These are phyloP conservation scores for Gryganskiella cystojenkinii DNA, from an alignment of 192 early-diverging fungal species.

Conservation along the genomic window DNA sequence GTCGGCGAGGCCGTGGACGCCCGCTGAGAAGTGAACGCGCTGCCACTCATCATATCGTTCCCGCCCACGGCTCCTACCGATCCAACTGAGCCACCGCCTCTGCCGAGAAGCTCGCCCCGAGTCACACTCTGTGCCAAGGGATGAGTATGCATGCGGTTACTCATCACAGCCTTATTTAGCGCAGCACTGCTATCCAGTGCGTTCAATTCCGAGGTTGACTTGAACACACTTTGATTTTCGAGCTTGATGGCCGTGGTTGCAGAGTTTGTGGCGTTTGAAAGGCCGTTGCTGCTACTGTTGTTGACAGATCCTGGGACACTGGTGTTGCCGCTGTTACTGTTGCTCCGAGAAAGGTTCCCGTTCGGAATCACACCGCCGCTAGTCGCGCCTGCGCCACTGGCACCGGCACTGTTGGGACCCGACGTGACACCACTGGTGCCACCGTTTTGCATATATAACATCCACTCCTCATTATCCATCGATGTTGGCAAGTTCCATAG, in stretches of 20 bases:
- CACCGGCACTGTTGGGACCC: background rate
- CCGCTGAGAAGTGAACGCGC: too few relatives aligned
- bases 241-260: background rate
- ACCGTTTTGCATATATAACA: slow-evolving; percentile 43
- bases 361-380: background rate
- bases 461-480: slow-evolving; percentile 46
- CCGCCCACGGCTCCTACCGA: background rate
- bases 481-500: slow-evolving; percentile 40
- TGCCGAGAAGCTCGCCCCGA: slow-evolving; percentile 14
- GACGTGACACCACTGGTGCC: background rate
- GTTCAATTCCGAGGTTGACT: background rate
- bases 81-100: background rate
- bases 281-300: background rate
- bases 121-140: slow-evolving; percentile 40
- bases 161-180: background rate
- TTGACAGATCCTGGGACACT: slow-evolving; percentile 3
- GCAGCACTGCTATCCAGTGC: slow-evolving; percentile 21
- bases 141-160: slow-evolving; percentile 16
- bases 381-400: background rate
- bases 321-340: background rate
- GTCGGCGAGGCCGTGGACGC: too few relatives aligned
- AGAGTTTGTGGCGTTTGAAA: background rate
- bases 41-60: too few relatives aligned
- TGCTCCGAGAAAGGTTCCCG: background rate
- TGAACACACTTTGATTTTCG: background rate